A percentile compares a stretch with the other conserved stretches of the same genome.
Conservation (phyloP, 1,284 basidiomycete species). For the Microbotryum lychnidis-dioicae region DNA sequence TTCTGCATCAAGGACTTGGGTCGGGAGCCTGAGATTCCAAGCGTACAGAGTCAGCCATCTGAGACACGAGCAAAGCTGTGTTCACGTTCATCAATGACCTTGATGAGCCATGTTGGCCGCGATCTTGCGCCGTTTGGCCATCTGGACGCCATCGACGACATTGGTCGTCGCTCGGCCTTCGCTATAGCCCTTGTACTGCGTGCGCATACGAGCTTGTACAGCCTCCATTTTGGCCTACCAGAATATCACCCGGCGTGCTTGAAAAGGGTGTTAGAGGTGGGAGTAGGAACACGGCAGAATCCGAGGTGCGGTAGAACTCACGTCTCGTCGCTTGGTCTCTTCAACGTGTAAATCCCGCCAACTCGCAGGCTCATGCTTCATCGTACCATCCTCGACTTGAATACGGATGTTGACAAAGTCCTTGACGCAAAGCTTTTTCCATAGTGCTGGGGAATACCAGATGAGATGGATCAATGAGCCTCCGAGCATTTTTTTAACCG, state of each 20-base stretch:
- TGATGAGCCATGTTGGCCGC: too few relatives aligned
- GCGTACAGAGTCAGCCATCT: neutral
- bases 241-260: neutral
- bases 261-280: neutral
- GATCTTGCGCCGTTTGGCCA: constrained; percentile 11
- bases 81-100: neutral
- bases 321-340: constrained; percentile 19
- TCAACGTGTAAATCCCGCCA: constrained; percentile 14
- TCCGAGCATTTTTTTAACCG: too few relatives aligned
- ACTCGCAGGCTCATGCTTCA: constrained; percentile 3
- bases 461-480: neutral
- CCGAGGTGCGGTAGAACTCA: neutral
- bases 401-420: constrained; percentile 24
- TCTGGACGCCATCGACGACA: constrained; percentile 10
- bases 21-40: neutral
- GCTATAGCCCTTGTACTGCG: constrained; percentile 8
- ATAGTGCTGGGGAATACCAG: constrained; percentile 3
- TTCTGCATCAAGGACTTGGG: constrained; percentile 18
- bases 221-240: constrained; percentile 16
- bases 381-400: constrained; percentile 20
- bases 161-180: constrained; percentile 7
- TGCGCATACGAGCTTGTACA: constrained; percentile 10
- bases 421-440: constrained; percentile 17
- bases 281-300: too few relatives aligned
- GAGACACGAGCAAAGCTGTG: too few relatives aligned